phyloP scores from a whole-genome alignment of 2,329 filamentous ascomycete species.

The Xylariaceae sp. region DNA sequence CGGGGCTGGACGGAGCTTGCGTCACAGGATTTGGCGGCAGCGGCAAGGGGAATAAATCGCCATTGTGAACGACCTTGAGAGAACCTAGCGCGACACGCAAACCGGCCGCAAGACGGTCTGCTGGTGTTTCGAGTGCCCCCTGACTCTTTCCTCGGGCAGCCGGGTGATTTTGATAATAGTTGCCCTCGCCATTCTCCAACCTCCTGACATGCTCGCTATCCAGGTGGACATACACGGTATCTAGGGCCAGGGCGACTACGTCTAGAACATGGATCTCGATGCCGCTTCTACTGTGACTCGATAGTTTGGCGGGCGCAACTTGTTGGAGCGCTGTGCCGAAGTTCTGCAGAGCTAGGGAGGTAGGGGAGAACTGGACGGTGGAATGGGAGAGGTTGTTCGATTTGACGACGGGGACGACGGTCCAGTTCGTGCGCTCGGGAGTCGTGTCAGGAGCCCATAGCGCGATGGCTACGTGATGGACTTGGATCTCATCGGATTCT shows the following conservation, averaged over 20 bases:
- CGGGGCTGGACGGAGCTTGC: conserved; percentile 76
- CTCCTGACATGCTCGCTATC: conserved; percentile 75
- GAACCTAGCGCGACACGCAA: conserved; percentile 70
- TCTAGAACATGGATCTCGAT: conserved; percentile 82
- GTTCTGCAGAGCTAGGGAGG: conserved; percentile 67
- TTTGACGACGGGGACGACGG: conserved; percentile 69
- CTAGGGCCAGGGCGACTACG: conserved; percentile 71
- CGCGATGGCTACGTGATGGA: conserved; percentile 65
- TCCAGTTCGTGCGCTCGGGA: conserved; percentile 68
- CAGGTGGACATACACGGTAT: conserved; percentile 80
- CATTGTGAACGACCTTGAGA: conserved; percentile 73
- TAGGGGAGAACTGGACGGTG: conserved; percentile 72
- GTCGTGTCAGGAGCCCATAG: conserved; percentile 61
- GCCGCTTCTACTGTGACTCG: conserved; percentile 65
- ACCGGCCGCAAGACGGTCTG: conserved; percentile 57
- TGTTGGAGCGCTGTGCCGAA: conserved; percentile 71
- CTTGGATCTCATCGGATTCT: conserved; percentile 34
- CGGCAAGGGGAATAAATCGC: conserved; percentile 72
- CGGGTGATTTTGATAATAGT: conserved; percentile 65
- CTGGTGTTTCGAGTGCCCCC: conserved; percentile 34
- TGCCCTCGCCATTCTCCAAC: conserved; percentile 76
- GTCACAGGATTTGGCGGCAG: conserved; percentile 81
- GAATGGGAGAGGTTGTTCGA: conserved; percentile 64
- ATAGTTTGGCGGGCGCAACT: conserved; percentile 68
- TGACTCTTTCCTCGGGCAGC: conserved; percentile 31